These are phyloP conservation scores for Pseudonectria foliicola DNA, from an alignment of 2,329 filamentous ascomycete genomes.

Conservation along the genomic window DNA sequence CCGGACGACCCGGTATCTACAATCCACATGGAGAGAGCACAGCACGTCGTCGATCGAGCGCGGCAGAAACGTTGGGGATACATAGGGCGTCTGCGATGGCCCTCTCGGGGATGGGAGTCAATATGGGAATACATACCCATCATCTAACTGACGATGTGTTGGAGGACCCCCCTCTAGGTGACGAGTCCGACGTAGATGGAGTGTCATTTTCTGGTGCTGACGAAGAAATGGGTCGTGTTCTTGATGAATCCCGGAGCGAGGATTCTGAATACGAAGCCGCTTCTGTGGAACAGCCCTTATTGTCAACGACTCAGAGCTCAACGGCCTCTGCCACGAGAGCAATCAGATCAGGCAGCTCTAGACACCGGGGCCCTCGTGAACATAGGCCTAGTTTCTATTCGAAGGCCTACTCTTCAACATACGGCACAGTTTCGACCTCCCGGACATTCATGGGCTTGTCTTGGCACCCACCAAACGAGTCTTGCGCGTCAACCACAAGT, in stretches of 20 bases:
- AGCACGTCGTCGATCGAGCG: constrained; percentile 36
- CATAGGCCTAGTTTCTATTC: no score
- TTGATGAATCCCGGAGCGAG: constrained; percentile 23
- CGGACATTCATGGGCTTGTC: constrained; percentile 4
- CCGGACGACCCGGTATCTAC: constrained; percentile 35
- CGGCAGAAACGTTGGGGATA: constrained; percentile 54
- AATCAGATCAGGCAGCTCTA: no score
- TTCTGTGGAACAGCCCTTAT: constrained; percentile 14
- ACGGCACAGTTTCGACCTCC: constrained; percentile 27
- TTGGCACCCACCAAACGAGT: not conserved
- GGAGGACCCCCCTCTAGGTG: constrained; percentile 28
- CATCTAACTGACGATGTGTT: constrained; percentile 58
- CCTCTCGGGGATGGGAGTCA: constrained; percentile 53
- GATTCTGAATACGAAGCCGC: constrained; percentile 16
- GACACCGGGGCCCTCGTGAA: no score
- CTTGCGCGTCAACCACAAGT: no score
- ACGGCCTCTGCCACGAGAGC: not conserved
- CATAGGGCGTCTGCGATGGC: constrained; percentile 53
- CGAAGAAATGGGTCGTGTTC: constrained; percentile 19
- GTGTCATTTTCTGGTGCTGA: constrained; percentile 24
- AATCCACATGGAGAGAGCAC: constrained; percentile 32
- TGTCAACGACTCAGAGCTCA: constrained; percentile 8
- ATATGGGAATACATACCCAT: constrained; percentile 69
- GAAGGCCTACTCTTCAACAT: constrained; percentile 7
- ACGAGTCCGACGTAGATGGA: constrained; percentile 25